Evolutionary conservation across 1,284 basidiomycete genomes (phyloP).

Genomic region (Salmacisia buchloeana): DNA sequence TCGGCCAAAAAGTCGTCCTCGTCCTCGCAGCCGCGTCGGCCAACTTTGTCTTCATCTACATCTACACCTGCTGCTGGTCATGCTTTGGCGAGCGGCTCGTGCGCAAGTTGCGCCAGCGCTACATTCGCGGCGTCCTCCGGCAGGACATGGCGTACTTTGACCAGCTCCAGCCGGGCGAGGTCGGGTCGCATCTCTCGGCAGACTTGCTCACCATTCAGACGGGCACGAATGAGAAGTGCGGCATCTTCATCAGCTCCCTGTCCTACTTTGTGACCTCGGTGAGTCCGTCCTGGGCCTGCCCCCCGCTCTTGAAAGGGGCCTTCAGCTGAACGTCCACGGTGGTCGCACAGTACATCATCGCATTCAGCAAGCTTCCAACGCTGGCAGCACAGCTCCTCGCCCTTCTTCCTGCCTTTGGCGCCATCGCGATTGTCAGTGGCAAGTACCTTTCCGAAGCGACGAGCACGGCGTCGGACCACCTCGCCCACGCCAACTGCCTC

Average conservation of each 20-base stretch:
- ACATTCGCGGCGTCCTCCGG: constrained; percentile 52
- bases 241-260: constrained; percentile 33
- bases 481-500: constrained; percentile 28
- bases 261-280: constrained; percentile 28
- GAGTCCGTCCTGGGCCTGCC: not conserved
- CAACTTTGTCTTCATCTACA: constrained; percentile 44
- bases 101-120: constrained; percentile 50
- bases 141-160: constrained; percentile 52
- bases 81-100: constrained; percentile 36
- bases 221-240: constrained; percentile 41
- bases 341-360: constrained; percentile 28
- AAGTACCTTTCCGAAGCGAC: constrained; percentile 29
- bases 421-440: constrained; percentile 29
- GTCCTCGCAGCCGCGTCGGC: constrained; percentile 31
- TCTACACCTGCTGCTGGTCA: constrained; percentile 41
- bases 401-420: constrained; percentile 30
- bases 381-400: constrained; percentile 33
- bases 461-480: constrained; percentile 27
- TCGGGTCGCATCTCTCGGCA: constrained; percentile 31
- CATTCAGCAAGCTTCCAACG: constrained; percentile 33
- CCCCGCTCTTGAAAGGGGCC: not conserved
- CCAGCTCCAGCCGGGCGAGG: constrained; percentile 30
- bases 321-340: not conserved
- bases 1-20: constrained; percentile 30
- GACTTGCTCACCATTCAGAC: constrained; percentile 38